Evolutionary conservation across 306 rosid genomes (phyloP).

Genomic region (Begonia peltatifolia): DNA sequence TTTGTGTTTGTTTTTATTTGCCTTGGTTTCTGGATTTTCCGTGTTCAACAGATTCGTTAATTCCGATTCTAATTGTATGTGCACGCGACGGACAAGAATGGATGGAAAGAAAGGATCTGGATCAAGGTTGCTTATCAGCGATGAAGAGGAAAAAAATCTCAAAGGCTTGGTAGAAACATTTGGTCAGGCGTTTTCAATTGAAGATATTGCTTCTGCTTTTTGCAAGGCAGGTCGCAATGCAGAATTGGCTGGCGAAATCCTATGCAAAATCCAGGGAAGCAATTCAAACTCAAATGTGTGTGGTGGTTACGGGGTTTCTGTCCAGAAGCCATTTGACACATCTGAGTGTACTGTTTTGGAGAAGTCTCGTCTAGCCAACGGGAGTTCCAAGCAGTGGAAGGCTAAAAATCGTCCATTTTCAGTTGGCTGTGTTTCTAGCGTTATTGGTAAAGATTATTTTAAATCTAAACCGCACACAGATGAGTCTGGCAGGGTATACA

Average conservation of each 20-base stretch:
- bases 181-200: constrained; percentile 42
- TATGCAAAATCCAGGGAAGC: constrained; percentile 33
- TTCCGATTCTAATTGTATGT: too few species aligned
- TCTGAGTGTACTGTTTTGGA: constrained; percentile 17
- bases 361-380: constrained; percentile 19
- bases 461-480: constrained; percentile 20
- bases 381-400: constrained; percentile 13
- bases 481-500: constrained; percentile 16
- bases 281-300: constrained; percentile 17
- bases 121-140: constrained; percentile 11
- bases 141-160: constrained; percentile 42
- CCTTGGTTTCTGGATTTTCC: too few species aligned
- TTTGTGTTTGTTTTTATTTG: too few species aligned
- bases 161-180: constrained; percentile 54
- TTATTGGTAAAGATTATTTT: constrained; percentile 40
- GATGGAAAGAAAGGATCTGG: constrained; percentile 37
- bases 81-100: neutral
- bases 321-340: constrained; percentile 18
- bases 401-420: constrained; percentile 39
- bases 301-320: constrained; percentile 10
- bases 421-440: constrained; percentile 47
- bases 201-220: constrained; percentile 70
- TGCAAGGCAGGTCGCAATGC: constrained; percentile 48
- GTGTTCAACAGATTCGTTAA: too few species aligned
- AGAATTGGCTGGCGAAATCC: constrained; percentile 42